Conservation (phyloP, 805 yeast genomes). For the Candida namnaoensis region DNA sequence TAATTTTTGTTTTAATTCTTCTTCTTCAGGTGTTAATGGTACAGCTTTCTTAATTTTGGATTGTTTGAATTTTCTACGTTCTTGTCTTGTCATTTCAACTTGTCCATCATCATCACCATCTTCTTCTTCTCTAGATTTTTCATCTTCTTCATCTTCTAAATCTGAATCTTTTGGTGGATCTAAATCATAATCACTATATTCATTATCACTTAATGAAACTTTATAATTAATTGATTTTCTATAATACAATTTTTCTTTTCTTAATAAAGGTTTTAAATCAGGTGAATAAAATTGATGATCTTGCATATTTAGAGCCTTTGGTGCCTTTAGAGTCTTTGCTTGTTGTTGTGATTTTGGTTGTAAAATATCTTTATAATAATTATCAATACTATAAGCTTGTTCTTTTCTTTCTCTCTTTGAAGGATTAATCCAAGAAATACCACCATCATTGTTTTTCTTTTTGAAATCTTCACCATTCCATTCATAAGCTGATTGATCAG, state of each 20-base stretch:
- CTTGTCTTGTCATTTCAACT: conserved; percentile 4
- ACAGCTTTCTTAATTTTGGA: conserved; percentile 45
- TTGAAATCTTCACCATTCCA: conserved; percentile 84
- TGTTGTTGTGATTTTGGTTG: conserved; percentile 30
- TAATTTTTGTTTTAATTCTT: conserved; percentile 38
- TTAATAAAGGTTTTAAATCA: conserved; percentile 41
- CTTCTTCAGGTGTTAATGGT: conserved; percentile 60
- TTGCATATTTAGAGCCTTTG: conserved; percentile 53
- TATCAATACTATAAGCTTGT: conserved; percentile 70
- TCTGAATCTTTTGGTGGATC: conserved; percentile 27
- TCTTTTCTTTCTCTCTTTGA: conserved; percentile 70
- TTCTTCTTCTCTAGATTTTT: conserved; percentile 1
- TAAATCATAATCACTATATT: conserved; percentile 46
- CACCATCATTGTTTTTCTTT: conserved; percentile 29
- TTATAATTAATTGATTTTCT: conserved; percentile 52
- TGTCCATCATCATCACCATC: neutral
- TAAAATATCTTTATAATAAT: conserved; percentile 65
- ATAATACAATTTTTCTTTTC: conserved; percentile 56
- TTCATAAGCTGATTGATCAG: conserved; percentile 85
- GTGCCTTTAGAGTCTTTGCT: conserved; percentile 43
- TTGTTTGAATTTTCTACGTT: conserved; percentile 29
- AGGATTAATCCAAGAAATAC: conserved; percentile 63
- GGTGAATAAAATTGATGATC: conserved; percentile 71
- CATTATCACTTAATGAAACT: conserved; percentile 52
- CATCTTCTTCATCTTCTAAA: conserved; percentile 9